phyloP scores from a whole-genome alignment of 2,329 filamentous ascomycete species.

The Herpotrichia juniperi region DNA sequence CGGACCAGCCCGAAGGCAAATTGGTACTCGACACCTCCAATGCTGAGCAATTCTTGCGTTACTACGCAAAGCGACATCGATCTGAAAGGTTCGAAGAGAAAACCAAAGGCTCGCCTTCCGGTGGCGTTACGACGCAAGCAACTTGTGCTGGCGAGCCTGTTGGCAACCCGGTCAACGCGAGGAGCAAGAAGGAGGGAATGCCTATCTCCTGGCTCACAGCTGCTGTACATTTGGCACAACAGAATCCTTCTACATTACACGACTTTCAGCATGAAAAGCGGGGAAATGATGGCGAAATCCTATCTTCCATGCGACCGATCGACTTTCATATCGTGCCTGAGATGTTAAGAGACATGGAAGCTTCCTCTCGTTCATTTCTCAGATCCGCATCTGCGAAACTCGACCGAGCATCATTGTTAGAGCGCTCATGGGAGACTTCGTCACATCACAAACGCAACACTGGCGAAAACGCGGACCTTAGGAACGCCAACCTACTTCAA shows the following conservation, averaged over 20 bases:
- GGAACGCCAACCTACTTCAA: neutral
- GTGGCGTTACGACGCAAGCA: neutral
- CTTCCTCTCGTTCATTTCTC: neutral
- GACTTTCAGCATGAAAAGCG: neutral
- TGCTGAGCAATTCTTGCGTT: neutral
- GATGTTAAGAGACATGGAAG: neutral
- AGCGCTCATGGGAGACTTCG: neutral
- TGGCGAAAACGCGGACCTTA: neutral
- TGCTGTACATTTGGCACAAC: neutral
- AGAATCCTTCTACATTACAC: neutral
- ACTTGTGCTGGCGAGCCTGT: neutral
- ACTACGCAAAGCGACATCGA: neutral
- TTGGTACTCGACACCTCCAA: neutral
- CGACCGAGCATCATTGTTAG: neutral
- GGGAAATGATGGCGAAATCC: conserved; percentile 1
- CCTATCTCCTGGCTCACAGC: neutral
- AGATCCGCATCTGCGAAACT: neutral
- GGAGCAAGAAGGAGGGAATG: neutral
- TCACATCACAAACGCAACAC: neutral
- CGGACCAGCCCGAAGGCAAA: neutral
- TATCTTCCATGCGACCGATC: neutral
- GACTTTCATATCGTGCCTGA: neutral
- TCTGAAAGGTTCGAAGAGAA: neutral
- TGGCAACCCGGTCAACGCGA: neutral
- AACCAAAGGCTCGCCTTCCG: neutral